Evolutionary conservation across 805 yeast species (phyloP).

Genomic region (Kuraishia hungarica): DNA sequence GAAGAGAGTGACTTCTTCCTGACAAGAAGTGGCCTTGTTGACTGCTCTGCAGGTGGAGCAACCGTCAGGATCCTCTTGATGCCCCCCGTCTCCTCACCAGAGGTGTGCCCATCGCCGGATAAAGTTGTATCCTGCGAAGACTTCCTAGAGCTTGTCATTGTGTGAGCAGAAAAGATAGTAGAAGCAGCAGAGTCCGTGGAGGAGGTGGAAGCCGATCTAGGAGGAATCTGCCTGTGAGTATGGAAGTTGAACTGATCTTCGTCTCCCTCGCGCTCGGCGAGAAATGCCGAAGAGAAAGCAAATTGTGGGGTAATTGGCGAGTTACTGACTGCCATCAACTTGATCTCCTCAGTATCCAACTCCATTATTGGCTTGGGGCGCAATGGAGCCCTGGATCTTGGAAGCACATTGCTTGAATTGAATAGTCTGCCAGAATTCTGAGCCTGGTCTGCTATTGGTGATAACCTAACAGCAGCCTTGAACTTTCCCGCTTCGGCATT

Average conservation of each 20-base stretch:
- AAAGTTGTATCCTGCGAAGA: neutral
- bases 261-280: neutral
- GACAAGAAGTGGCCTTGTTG: neutral
- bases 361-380: neutral
- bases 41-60: neutral
- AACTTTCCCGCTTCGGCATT: neutral
- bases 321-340: neutral
- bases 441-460: neutral
- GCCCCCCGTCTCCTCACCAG: neutral
- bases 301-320: constrained; percentile 1
- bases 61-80: neutral
- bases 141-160: neutral
- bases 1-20: neutral
- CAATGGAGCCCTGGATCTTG: neutral
- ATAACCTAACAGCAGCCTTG: neutral
- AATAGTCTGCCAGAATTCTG: neutral
- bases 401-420: neutral
- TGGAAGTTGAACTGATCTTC: neutral
- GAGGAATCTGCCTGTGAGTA: neutral
- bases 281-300: neutral
- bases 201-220: neutral
- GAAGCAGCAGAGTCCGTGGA: neutral
- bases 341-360: neutral
- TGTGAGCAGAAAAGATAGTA: neutral
- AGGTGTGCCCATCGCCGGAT: neutral